Percentiles rank a stretch among this genome's conserved stretches.
These are phyloP conservation scores for Anisogramma anomala DNA, from an alignment of 2,329 filamentous ascomycete species.

Conservation along the genomic window DNA sequence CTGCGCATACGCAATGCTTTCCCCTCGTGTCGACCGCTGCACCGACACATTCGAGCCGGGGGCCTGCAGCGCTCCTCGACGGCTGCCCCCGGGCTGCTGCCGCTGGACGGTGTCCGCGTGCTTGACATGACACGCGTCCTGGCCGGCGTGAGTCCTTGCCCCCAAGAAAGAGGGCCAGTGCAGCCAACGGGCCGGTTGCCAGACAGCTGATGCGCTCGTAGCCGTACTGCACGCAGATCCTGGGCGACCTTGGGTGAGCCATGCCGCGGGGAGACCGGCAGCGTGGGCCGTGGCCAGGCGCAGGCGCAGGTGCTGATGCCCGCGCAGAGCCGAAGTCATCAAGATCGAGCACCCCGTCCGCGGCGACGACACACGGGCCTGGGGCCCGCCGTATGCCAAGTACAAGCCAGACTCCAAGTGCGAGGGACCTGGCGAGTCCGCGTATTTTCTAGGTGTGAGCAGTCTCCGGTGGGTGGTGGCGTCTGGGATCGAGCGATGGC, in stretches of 20 bases:
- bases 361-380: slow-evolving; percentile 89
- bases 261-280: too few species aligned
- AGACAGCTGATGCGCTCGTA: too few species aligned
- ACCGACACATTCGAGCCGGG: neutral
- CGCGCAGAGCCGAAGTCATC: slow-evolving; percentile 75
- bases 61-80: slow-evolving; percentile 6
- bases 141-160: slow-evolving; percentile 59
- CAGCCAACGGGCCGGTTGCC: neutral
- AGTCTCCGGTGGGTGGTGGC: neutral
- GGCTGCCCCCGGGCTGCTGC: slow-evolving; percentile 30
- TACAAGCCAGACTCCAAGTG: slow-evolving; percentile 51
- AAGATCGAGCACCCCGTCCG: slow-evolving; percentile 90
- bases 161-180: neutral
- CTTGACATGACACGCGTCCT: slow-evolving; percentile 95
- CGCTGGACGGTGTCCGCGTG: slow-evolving; percentile 76
- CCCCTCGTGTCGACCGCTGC: neutral
- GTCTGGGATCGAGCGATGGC: neutral
- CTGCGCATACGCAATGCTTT: neutral
- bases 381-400: slow-evolving; percentile 87
- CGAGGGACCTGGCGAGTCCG: slow-evolving; percentile 75
- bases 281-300: too few species aligned
- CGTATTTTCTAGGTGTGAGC: slow-evolving; percentile 80
- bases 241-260: slow-evolving; percentile 84
- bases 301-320: slow-evolving; percentile 19
- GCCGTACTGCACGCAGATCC: slow-evolving; percentile 95